These are phyloP conservation scores for Xerophyta viscosa DNA, from an alignment of 106 monocot genomes.

Conservation along the genomic window DNA sequence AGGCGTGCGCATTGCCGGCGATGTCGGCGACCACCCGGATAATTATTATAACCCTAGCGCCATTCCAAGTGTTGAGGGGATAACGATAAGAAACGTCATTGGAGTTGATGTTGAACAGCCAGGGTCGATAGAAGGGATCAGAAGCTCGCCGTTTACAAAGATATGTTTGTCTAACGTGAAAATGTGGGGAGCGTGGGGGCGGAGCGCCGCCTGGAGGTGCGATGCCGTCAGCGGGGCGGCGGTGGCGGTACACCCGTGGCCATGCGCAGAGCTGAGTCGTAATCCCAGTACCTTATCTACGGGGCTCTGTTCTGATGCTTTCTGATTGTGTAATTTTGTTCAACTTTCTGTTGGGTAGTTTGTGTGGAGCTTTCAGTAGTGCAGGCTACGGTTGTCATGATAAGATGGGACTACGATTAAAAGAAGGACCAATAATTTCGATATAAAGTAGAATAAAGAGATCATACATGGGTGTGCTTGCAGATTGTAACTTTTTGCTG, in stretches of 20 bases:
- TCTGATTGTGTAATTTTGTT: not conserved
- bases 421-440: too few species aligned
- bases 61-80: slow-evolving; percentile 37
- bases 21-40: slow-evolving; percentile 65
- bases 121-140: slow-evolving; percentile 40
- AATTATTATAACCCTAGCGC: slow-evolving; percentile 28
- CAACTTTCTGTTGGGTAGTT: too few species aligned
- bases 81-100: slow-evolving; percentile 54
- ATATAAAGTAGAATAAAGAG: too few species aligned
- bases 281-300: not conserved
- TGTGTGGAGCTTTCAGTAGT: too few species aligned
- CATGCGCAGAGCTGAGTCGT: slow-evolving; percentile 36
- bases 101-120: slow-evolving; percentile 39
- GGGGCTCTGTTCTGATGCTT: slow-evolving; percentile 22
- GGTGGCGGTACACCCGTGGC: slow-evolving; percentile 38
- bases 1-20: slow-evolving; percentile 46
- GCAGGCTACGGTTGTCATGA: too few species aligned
- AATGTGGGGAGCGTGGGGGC: slow-evolving; percentile 14
- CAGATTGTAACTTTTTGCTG: too few species aligned
- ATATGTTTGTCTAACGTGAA: slow-evolving; percentile 54
- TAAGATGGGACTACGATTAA: too few species aligned
- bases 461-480: too few species aligned
- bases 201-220: slow-evolving; percentile 28
- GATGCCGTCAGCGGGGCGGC: slow-evolving; percentile 43
- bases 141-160: slow-evolving; percentile 32